Base-by-base conservation (phyloP, 768 basidiomycete species). In the Podaxis carcinomalis region DNA sequence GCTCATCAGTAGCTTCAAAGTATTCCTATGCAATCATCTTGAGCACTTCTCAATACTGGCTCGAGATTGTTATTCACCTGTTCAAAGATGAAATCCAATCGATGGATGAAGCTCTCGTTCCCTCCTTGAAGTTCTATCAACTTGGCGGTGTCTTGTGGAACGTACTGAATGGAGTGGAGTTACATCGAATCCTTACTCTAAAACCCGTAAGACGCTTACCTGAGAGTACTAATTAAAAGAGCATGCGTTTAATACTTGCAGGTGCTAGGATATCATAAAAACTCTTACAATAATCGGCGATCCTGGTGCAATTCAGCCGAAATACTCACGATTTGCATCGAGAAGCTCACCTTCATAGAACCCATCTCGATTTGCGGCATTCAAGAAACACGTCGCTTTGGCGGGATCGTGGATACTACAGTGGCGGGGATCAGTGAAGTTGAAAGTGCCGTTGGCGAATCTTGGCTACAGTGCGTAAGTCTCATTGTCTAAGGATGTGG, bases 371-470 rank as follows among this genome's bases (percentile, higher is more conserved):
- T 81, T 80, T 14, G 72, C 76, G 10, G 82, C 78, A 63, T 85
- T 80, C 61, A 88, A 68, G 73, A 84, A 87, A 64, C 86, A 88
- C 0, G 84, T 85, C 1, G 85, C 77, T 23, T 77, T 72, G 2
- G 70, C 70, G 0, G 85, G 86, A 64, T 87, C 85, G 61, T 88
- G 80, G 44, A 83, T 76, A 65, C 85, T 86, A 67, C 86, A 88
- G 67, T 87, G 85, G 39, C 86, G 73, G 3, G 86, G 86, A 68
- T 88, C 86, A 1, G 86, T 88, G 62, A 79, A 85, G 66, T 82
- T 83, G 71, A 82, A 88, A 0, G 78, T 80, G 3, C 86, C 85
- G 64, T 84, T 78, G 1, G 77, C 75, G 57, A 81, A 83, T 16
- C 80, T 77, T 5, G 80, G 84, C 84, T 87, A 59, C 21, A 25